Base-by-base conservation (phyloP, 495 filamentous ascomycete genomes). In the Neurospora hispaniola region DNA sequence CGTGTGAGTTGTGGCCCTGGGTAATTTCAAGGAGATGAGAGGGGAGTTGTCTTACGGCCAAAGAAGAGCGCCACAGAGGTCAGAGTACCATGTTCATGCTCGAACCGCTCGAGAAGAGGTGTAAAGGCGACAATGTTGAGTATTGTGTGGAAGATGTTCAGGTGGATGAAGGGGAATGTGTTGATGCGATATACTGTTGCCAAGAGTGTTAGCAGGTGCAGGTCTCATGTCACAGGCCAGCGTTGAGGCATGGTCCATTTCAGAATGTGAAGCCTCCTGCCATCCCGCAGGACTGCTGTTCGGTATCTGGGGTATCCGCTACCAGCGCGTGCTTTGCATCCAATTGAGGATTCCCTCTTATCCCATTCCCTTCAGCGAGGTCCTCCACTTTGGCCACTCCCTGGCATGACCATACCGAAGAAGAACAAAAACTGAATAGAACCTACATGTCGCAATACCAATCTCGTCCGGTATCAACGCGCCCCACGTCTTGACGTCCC, bases 41-140 rank as follows among this genome's bases (percentile, higher is more conserved):
- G 54, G 6, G 12, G 54, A 14, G 16, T 35, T 35, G 14, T 75
- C 94, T 85, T 86, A 97, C 94, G 93, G 69, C 96, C 96, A 75
- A 94, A 86, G 80, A 98, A 96, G 76, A 98, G 85, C 43, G 92
- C 87, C 69, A 95, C 76, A 23, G 93, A 89, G 38, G 91, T 90
- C 76, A 98, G 83, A n/a, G 94, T 97, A 38, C 96, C 96, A 83
- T 96, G 87, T 78, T 97, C 95, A n/a, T 89, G 85, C 82, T 99
- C 96, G 79, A 98, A 99, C 68, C 94, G 87, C 81, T 97, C 94
- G 75, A 98, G 79, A 68, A 99, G 83, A 18, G 96, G 96, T 12
- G 89, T 89, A 73, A 98, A 81, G 5, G 94, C 91, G 68, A 97
- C 20, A 54, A 91, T 78, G 81, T 98, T 97, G 76, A 98, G 79